phyloP scores from a whole-genome alignment of 1,284 basidiomycete genomes.

The Ceratobasidium papillatum region DNA sequence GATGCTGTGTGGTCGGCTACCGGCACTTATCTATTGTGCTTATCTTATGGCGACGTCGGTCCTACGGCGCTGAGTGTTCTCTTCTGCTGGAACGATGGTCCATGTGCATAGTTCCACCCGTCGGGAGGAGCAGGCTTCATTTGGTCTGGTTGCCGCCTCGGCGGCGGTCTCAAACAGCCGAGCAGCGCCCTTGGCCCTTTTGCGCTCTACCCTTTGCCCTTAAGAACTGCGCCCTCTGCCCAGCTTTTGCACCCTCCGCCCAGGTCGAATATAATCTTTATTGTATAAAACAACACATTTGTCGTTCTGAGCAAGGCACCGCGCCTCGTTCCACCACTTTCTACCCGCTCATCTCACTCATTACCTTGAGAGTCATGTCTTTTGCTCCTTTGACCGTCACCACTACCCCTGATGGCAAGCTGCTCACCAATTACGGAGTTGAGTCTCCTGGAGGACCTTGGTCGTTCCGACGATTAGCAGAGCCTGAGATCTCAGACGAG shows the following conservation, averaged over 20 bases:
- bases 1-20: slow-evolving; percentile 7
- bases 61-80: neutral
- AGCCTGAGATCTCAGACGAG: slow-evolving; percentile 14
- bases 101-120: neutral
- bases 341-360: neutral
- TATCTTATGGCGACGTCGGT: slow-evolving; percentile 8
- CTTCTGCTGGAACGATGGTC: slow-evolving; percentile 6
- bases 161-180: neutral
- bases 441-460: neutral
- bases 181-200: neutral
- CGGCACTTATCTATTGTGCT: neutral
- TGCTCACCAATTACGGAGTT: slow-evolving; percentile 10
- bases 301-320: neutral
- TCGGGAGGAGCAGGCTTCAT: neutral
- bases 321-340: neutral
- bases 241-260: neutral
- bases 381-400: slow-evolving; percentile 8
- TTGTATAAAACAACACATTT: neutral
- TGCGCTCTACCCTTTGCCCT: neutral
- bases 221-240: slow-evolving; percentile 1
- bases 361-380: neutral
- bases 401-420: neutral
- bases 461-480: slow-evolving; percentile 16
- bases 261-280: neutral
- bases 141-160: slow-evolving; percentile 2